Conservation (phyloP, 495 filamentous ascomycete species). For the Cladorrhinum samala region DNA sequence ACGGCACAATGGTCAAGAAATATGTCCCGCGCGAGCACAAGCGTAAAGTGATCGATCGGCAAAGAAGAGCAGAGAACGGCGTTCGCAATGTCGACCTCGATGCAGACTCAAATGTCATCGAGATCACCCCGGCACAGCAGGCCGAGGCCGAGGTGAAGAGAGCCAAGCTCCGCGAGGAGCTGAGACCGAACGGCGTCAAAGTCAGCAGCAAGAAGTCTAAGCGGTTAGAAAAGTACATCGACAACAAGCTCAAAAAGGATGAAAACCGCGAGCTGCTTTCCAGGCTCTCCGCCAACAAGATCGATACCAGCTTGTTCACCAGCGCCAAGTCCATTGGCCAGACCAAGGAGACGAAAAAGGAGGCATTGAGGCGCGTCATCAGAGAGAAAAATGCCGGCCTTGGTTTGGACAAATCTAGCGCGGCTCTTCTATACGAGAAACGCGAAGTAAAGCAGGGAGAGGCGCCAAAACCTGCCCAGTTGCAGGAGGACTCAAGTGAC, state of each 20-base stretch:
- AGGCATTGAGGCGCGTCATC: slow-evolving; percentile 54
- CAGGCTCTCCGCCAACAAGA: slow-evolving; percentile 67
- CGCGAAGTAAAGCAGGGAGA: slow-evolving; percentile 14
- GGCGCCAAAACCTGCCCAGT: neutral
- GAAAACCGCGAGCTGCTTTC: slow-evolving; percentile 81
- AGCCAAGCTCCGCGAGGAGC: slow-evolving; percentile 45
- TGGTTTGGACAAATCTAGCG: slow-evolving; percentile 36
- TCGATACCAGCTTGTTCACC: slow-evolving; percentile 73
- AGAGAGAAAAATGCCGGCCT: slow-evolving; percentile 54
- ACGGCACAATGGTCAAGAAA: slow-evolving; percentile 50
- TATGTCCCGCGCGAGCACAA: slow-evolving; percentile 78
- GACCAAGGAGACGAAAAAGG: slow-evolving; percentile 57
- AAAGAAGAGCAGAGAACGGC: slow-evolving; percentile 41
- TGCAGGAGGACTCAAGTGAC: slow-evolving; percentile 18
- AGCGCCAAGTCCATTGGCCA: slow-evolving; percentile 73
- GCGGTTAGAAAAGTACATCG: slow-evolving; percentile 94
- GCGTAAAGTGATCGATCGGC: slow-evolving; percentile 57
- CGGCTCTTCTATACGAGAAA: slow-evolving; percentile 30
- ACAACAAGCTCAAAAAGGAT: slow-evolving; percentile 90
- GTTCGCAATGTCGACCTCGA: slow-evolving; percentile 29
- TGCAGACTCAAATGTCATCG: slow-evolving; percentile 62
- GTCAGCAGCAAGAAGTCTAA: slow-evolving; percentile 90
- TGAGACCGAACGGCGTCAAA: slow-evolving; percentile 67
- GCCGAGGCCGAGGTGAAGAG: slow-evolving; percentile 63
- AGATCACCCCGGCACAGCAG: slow-evolving; percentile 62